Percentiles rank a stretch among this genome's conserved stretches.
Conservation (phyloP, 352 stramenopile species). For the Phytophthora pini region DNA sequence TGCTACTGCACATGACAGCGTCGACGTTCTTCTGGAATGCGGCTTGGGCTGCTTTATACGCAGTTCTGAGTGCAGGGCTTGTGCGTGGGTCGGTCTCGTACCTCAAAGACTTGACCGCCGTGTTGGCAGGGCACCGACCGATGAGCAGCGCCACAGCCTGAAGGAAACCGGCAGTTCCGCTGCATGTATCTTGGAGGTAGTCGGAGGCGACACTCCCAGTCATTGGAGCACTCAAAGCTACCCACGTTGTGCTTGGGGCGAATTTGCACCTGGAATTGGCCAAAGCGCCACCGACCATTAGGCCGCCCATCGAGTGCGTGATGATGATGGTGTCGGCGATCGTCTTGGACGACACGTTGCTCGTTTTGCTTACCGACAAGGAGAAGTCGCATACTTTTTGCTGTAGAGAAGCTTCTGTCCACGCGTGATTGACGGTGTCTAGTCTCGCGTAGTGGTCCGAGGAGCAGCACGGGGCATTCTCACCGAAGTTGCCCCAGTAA, state of each 20-base stretch:
- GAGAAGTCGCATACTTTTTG: slow-evolving; percentile 3
- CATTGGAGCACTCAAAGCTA: slow-evolving; percentile 6
- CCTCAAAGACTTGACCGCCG: slow-evolving; percentile 21
- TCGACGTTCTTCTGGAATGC: slow-evolving; percentile 15
- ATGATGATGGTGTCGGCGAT: slow-evolving; percentile 1
- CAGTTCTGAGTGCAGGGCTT: not conserved
- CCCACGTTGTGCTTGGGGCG: not conserved
- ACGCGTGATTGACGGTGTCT: slow-evolving; percentile 1
- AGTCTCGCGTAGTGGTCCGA: slow-evolving; percentile 1
- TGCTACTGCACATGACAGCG: slow-evolving; percentile 38
- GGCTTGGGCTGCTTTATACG: not conserved
- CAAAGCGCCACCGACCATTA: not conserved
- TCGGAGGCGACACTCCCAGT: not conserved
- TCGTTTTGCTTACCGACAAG: slow-evolving; percentile 3
- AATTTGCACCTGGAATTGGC: not conserved
- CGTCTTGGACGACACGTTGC: slow-evolving; percentile 1
- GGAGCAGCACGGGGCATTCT: slow-evolving; percentile 5
- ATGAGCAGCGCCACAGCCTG: not conserved
- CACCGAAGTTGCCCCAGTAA: not conserved
- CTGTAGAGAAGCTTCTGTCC: slow-evolving; percentile 4
- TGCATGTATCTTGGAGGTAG: slow-evolving; percentile 13
- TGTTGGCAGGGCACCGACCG: slow-evolving; percentile 20
- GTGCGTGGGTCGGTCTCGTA: slow-evolving; percentile 34
- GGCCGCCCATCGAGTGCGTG: slow-evolving; percentile 5
- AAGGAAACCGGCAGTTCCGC: not conserved